Conservation (phyloP, 306 rosid genomes). For the Vigna unguiculata region DNA sequence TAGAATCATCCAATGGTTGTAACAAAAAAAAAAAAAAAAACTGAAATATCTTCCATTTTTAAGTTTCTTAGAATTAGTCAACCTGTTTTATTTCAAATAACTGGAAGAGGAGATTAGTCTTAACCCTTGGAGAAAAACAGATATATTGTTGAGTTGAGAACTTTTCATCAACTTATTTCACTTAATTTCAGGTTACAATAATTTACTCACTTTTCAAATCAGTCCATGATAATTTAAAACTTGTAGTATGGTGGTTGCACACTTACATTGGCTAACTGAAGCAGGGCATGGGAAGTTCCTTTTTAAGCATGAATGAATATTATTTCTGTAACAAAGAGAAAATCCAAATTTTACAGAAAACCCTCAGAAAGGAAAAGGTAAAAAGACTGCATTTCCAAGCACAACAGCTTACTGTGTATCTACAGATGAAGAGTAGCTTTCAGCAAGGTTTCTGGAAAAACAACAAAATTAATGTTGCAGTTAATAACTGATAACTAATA, state of each 20-base stretch:
- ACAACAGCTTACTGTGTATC: constrained; percentile 59
- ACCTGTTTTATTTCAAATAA: constrained; percentile 8
- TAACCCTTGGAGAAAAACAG: neutral
- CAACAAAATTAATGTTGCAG: constrained; percentile 27
- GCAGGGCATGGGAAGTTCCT: constrained; percentile 75
- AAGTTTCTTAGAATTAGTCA: constrained; percentile 22
- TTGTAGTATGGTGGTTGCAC: neutral
- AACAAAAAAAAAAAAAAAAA: neutral
- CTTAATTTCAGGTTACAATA: neutral
- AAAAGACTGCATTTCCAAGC: constrained; percentile 36
- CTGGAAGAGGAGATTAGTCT: neutral
- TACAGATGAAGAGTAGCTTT: constrained; percentile 73
- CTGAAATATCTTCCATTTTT: constrained; percentile 9
- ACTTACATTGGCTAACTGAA: constrained; percentile 55
- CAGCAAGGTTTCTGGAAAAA: constrained; percentile 84
- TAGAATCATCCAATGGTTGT: constrained; percentile 11
- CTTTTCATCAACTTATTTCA: constrained; percentile 4
- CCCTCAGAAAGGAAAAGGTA: constrained; percentile 8
- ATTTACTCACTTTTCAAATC: constrained; percentile 13
- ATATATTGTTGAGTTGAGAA: neutral
- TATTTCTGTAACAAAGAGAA: constrained; percentile 53
- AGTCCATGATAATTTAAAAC: constrained; percentile 1
- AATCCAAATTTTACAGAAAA: constrained; percentile 32
- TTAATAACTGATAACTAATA: constrained; percentile 32
- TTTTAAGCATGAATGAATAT: constrained; percentile 67